Evolutionary conservation across 208 protist species (phyloP).

Genomic region (Pavlovales sp.): DNA sequence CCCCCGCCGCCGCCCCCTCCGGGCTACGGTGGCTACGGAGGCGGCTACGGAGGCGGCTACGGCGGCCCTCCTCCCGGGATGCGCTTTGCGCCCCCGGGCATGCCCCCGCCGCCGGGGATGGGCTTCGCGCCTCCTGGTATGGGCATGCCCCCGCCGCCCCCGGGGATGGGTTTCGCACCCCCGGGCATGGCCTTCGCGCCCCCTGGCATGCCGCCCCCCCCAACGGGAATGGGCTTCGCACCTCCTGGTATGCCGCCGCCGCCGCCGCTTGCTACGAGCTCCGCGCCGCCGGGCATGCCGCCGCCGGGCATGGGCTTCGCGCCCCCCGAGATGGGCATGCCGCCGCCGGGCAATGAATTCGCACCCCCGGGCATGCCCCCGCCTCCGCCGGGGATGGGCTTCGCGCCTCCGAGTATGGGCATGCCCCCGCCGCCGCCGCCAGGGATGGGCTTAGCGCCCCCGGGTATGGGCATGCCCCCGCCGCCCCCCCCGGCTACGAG

Average conservation of each 20-base stretch:
- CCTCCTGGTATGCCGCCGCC: slow-evolving; percentile 33
- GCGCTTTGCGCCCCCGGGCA: neutral
- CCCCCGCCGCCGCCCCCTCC: slow-evolving; percentile 6
- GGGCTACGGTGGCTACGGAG: no score
- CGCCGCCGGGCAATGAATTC: no score
- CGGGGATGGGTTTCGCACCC: neutral
- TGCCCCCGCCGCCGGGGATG: neutral
- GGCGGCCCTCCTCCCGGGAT: neutral
- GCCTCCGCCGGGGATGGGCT: neutral
- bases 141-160: neutral
- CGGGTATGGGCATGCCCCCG: slow-evolving; percentile 34
- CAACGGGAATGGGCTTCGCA: neutral
- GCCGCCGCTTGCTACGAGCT: neutral
- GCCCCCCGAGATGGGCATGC: no score
- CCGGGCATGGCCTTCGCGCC: slow-evolving; percentile 8
- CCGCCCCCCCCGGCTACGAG: neutral
- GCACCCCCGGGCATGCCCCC: neutral
- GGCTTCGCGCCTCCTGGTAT: neutral
- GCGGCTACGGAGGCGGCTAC: no score
- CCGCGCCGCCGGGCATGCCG: neutral
- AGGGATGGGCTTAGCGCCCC: neutral
- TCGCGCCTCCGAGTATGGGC: neutral
- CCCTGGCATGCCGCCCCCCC: slow-evolving; percentile 5
- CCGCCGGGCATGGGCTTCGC: slow-evolving; percentile 8
- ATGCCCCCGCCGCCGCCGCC: slow-evolving; percentile 17